A percentile compares a stretch with the other conserved stretches of the same genome.
Conservation (phyloP, 768 basidiomycete genomes). For the Lactarius quietus region DNA sequence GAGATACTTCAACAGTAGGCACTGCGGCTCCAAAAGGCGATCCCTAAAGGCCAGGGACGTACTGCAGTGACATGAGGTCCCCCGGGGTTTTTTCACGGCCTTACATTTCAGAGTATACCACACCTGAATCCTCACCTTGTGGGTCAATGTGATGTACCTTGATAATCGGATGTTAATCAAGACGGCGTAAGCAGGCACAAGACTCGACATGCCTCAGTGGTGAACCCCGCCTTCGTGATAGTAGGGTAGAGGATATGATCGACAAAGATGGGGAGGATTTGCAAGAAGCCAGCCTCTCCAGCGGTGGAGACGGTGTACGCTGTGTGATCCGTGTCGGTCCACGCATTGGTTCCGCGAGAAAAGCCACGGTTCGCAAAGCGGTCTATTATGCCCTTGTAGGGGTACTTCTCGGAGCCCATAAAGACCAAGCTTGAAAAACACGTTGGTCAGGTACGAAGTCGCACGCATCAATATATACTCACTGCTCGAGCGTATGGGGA, state of each 20-base stretch:
- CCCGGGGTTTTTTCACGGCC: constrained; percentile 90
- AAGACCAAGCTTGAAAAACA: constrained; percentile 65
- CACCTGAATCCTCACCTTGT: constrained; percentile 88
- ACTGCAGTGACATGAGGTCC: constrained; percentile 88
- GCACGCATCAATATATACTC: constrained; percentile 31
- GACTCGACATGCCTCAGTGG: constrained; percentile 45
- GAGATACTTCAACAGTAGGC: no score
- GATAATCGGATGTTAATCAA: constrained; percentile 14
- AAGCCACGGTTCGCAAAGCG: constrained; percentile 93
- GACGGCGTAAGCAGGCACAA: neutral
- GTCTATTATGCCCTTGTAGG: constrained; percentile 95
- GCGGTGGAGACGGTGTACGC: constrained; percentile 96
- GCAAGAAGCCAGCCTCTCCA: constrained; percentile 87
- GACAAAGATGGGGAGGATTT: constrained; percentile 82
- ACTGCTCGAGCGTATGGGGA: constrained; percentile 97
- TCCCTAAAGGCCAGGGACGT: constrained; percentile 29
- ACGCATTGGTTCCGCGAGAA: constrained; percentile 90
- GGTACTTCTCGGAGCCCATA: constrained; percentile 93
- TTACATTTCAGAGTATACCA: constrained; percentile 97
- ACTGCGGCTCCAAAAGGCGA: neutral
- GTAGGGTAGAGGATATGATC: constrained; percentile 98
- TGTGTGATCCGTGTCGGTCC: constrained; percentile 95
- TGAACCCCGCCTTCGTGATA: constrained; percentile 79
- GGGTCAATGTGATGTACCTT: constrained; percentile 94
- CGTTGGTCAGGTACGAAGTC: constrained; percentile 1